phyloP scores from a whole-genome alignment of 805 yeast species.

The Nakazawaea ernobii region DNA sequence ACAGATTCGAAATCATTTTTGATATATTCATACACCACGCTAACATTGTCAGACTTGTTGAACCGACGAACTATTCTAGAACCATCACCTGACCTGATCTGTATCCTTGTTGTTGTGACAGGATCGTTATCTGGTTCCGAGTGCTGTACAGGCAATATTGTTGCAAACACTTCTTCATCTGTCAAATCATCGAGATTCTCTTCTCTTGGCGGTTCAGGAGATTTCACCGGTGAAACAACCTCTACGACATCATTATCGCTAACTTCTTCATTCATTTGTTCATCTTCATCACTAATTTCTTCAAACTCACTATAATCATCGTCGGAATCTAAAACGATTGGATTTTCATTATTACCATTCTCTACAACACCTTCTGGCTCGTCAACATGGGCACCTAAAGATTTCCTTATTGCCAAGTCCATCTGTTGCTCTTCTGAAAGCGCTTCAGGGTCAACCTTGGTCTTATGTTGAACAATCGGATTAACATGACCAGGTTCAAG shows the following conservation, averaged over 20 bases:
- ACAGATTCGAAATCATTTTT: slow-evolving; percentile 50
- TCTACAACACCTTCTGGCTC: slow-evolving; percentile 24
- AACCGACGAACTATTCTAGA: slow-evolving; percentile 72
- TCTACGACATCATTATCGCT: slow-evolving; percentile 12
- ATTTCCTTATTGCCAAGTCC: slow-evolving; percentile 66
- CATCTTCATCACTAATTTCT: slow-evolving; percentile 14
- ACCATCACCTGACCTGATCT: slow-evolving; percentile 88
- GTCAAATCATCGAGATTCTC: slow-evolving; percentile 20
- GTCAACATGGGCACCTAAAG: slow-evolving; percentile 36
- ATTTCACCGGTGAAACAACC: neutral
- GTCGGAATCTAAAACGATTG: slow-evolving; percentile 15
- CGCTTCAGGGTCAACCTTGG: slow-evolving; percentile 53
- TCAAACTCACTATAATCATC: slow-evolving; percentile 18
- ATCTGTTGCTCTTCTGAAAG: slow-evolving; percentile 82
- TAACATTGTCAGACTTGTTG: slow-evolving; percentile 49
- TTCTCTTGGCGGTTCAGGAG: neutral
- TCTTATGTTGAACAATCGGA: slow-evolving; percentile 60
- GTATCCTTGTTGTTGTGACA: slow-evolving; percentile 64
- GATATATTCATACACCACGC: slow-evolving; percentile 55
- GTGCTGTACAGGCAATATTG: slow-evolving; percentile 45
- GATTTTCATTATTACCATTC: slow-evolving; percentile 19
- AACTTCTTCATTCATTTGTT: slow-evolving; percentile 13
- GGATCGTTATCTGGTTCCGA: slow-evolving; percentile 61
- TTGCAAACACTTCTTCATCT: slow-evolving; percentile 39
- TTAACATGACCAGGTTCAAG: slow-evolving; percentile 57